Percentiles rank a stretch among this genome's conserved stretches.
Evolutionary conservation across 495 filamentous ascomycete species (phyloP).

Genomic region (Podospora australis): DNA sequence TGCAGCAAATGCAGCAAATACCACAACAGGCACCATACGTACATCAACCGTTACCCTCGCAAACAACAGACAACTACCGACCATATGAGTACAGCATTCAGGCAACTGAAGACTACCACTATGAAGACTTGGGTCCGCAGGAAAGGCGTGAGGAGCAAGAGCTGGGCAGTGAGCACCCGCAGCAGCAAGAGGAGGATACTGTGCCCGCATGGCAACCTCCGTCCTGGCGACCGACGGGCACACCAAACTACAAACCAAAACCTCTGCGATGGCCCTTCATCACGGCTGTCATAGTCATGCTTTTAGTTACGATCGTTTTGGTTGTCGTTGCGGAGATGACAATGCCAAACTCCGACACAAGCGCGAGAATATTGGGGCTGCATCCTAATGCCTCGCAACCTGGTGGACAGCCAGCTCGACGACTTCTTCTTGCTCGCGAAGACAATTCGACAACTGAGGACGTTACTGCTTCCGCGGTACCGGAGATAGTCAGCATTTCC

Average conservation of each 20-base stretch:
- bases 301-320: constrained; percentile 23
- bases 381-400: constrained; percentile 11
- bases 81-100: constrained; percentile 23
- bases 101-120: constrained; percentile 22
- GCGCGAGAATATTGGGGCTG: constrained; percentile 14
- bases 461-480: no score
- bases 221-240: constrained; percentile 1
- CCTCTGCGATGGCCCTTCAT: constrained; percentile 31
- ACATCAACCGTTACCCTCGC: background rate
- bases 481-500: no score
- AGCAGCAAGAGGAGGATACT: background rate
- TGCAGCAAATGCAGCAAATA: no score
- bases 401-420: background rate
- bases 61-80: constrained; percentile 4
- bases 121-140: no score
- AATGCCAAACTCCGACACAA: constrained; percentile 28
- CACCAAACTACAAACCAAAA: constrained; percentile 28
- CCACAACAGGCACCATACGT: constrained; percentile 14
- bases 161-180: no score
- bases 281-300: constrained; percentile 14
- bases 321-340: constrained; percentile 21
- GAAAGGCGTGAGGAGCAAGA: no score
- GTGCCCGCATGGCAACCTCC: background rate
- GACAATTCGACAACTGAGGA: constrained; percentile 1
- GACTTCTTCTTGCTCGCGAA: constrained; percentile 1